These are phyloP conservation scores for Volvariella surrecta DNA, from an alignment of 1,284 basidiomycete genomes.

Conservation along the genomic window DNA sequence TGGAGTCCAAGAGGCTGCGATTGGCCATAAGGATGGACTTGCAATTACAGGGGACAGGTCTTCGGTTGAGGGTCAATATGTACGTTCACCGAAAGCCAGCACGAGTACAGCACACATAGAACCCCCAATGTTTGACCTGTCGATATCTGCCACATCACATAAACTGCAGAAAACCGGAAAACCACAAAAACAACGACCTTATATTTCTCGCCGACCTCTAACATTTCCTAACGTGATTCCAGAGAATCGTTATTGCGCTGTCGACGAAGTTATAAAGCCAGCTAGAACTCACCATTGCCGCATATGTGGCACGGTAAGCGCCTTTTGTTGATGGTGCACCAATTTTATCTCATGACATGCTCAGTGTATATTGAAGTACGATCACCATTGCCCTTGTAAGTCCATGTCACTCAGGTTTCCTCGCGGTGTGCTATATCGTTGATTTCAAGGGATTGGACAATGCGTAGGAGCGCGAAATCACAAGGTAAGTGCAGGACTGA, in stretches of 20 bases:
- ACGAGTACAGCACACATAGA: too few species aligned
- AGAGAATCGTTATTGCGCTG: conserved; percentile 49
- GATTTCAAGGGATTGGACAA: conserved; percentile 60
- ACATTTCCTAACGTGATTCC: conserved; percentile 41
- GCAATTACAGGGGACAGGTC: too few species aligned
- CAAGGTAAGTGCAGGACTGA: conserved; percentile 32
- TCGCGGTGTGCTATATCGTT: not conserved
- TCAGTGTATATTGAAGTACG: conserved; percentile 64
- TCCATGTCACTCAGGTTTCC: conserved; percentile 5
- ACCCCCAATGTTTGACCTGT: too few species aligned
- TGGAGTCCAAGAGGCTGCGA: not conserved
- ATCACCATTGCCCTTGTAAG: conserved; percentile 72
- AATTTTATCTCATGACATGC: conserved; percentile 4
- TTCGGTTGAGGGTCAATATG: not conserved
- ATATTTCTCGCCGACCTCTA: conserved; percentile 31
- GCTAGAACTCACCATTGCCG: conserved; percentile 72
- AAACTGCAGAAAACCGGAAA: conserved; percentile 2
- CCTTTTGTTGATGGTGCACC: conserved; percentile 1
- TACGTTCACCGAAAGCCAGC: not conserved
- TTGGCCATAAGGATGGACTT: not conserved
- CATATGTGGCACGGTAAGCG: conserved; percentile 54
- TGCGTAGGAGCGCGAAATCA: conserved; percentile 80
- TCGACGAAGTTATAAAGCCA: conserved; percentile 57
- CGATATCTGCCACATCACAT: too few species aligned
- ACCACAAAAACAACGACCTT: conserved; percentile 1